phyloP scores from a whole-genome alignment of 2,329 filamentous ascomycete genomes.

The Bipolaris bicolor region DNA sequence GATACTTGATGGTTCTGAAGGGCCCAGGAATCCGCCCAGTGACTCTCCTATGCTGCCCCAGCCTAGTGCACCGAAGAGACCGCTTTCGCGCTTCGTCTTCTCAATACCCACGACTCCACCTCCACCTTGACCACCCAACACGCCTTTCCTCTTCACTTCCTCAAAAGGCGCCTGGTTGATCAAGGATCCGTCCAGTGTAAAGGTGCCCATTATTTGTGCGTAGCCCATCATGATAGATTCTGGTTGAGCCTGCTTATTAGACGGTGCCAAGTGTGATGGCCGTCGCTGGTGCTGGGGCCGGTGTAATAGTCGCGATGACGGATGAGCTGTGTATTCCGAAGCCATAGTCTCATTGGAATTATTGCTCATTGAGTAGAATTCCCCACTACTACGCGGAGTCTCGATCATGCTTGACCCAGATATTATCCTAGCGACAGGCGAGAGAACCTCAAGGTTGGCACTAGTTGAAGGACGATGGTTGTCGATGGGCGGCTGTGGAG shows the following conservation, averaged over 20 bases:
- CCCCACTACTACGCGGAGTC: slow-evolving; percentile 88
- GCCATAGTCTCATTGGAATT: slow-evolving; percentile 91
- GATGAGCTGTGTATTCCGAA: slow-evolving; percentile 75
- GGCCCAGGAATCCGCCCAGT: slow-evolving; percentile 83
- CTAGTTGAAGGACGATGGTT: slow-evolving; percentile 48
- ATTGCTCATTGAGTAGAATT: slow-evolving; percentile 95
- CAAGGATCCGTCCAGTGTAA: slow-evolving; percentile 87
- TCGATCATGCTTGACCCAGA: slow-evolving; percentile 76
- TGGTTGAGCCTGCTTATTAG: slow-evolving; percentile 53
- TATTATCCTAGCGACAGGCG: slow-evolving; percentile 71
- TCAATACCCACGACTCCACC: slow-evolving; percentile 86
- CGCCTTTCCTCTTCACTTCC: slow-evolving; percentile 92
- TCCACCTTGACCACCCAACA: slow-evolving; percentile 80
- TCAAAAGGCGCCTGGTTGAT: slow-evolving; percentile 91
- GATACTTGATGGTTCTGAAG: slow-evolving; percentile 87
- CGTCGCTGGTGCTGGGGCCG: slow-evolving; percentile 38
- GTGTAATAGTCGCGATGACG: slow-evolving; percentile 57
- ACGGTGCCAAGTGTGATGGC: slow-evolving; percentile 43
- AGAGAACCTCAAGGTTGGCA: slow-evolving; percentile 59
- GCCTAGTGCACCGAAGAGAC: slow-evolving; percentile 81
- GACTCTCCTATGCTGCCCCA: slow-evolving; percentile 90
- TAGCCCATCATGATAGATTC: slow-evolving; percentile 98
- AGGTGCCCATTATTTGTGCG: slow-evolving; percentile 90
- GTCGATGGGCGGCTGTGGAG: slow-evolving; percentile 30
- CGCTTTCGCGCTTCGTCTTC: slow-evolving; percentile 73